Conservation (phyloP, 1,284 basidiomycete species). For the Ganoderma sinense region DNA sequence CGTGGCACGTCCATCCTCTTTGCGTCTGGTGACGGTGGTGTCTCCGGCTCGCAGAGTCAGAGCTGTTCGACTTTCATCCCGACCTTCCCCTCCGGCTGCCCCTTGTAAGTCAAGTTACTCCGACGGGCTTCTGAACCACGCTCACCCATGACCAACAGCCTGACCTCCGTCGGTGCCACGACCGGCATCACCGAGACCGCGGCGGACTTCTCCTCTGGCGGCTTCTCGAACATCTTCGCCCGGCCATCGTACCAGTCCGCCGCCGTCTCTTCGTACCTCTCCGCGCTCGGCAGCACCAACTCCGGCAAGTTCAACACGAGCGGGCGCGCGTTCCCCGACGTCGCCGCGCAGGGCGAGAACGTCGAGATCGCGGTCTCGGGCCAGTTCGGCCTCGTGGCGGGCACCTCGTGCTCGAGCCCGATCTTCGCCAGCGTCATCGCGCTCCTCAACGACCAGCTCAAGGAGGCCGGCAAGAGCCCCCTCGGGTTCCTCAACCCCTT, state of each 20-base stretch:
- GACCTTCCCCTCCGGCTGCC: conserved; percentile 69
- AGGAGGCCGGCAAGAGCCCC: conserved; percentile 48
- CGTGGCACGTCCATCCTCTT: conserved; percentile 70
- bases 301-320: conserved; percentile 39
- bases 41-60: conserved; percentile 65
- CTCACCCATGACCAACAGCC: conserved; percentile 51
- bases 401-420: conserved; percentile 57
- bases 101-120: conserved; percentile 50
- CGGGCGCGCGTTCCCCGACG: conserved; percentile 46
- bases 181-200: conserved; percentile 57
- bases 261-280: conserved; percentile 45
- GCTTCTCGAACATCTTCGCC: conserved; percentile 57
- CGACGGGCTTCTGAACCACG: not conserved
- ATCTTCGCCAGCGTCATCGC: conserved; percentile 60
- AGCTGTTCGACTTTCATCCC: conserved; percentile 66
- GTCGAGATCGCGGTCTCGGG: conserved; percentile 39
- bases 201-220: conserved; percentile 50
- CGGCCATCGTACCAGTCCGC: conserved; percentile 48
- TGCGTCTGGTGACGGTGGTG: conserved; percentile 72
- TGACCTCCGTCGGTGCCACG: conserved; percentile 71
- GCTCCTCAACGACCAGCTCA: conserved; percentile 60
- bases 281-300: conserved; percentile 38
- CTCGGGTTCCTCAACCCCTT: conserved; percentile 61
- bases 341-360: conserved; percentile 41
- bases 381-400: conserved; percentile 55